Percentiles rank a stretch among this genome's conserved stretches.
Conservation (phyloP, 805 yeast species). For the Suhomyces kilbournensis region DNA sequence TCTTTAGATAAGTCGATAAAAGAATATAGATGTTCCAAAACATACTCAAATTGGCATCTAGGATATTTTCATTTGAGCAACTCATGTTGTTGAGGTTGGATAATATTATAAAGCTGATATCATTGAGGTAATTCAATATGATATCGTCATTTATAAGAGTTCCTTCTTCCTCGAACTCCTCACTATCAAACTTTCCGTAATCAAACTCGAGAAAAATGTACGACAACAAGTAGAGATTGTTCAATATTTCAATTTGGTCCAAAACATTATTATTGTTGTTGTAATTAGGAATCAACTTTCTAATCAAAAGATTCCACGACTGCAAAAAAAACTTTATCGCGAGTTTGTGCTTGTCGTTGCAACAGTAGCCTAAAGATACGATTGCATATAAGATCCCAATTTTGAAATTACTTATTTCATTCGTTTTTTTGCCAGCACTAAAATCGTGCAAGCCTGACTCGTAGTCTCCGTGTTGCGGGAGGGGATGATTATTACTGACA, state of each 20-base stretch:
- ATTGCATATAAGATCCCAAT: slow-evolving; percentile 41
- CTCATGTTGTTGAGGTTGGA: slow-evolving; percentile 26
- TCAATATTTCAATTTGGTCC: slow-evolving; percentile 40
- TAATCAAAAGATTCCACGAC: slow-evolving; percentile 43
- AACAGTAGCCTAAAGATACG: slow-evolving; percentile 42
- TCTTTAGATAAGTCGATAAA: slow-evolving; percentile 40
- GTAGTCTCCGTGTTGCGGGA: slow-evolving; percentile 4
- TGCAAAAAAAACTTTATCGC: slow-evolving; percentile 40
- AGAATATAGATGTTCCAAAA: slow-evolving; percentile 50
- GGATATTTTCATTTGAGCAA: slow-evolving; percentile 24
- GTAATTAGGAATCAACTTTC: slow-evolving; percentile 33
- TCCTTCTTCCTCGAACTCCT: slow-evolving; percentile 8
- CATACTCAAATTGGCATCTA: slow-evolving; percentile 29
- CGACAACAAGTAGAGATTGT: slow-evolving; percentile 44
- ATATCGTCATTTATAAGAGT: slow-evolving; percentile 41
- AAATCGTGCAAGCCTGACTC: not conserved
- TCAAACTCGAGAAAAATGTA: slow-evolving; percentile 42
- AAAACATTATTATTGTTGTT: slow-evolving; percentile 23
- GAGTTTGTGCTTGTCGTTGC: slow-evolving; percentile 24
- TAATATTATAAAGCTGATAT: slow-evolving; percentile 42
- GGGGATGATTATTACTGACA: slow-evolving; percentile 4
- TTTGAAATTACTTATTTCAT: slow-evolving; percentile 31
- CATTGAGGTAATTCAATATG: slow-evolving; percentile 48
- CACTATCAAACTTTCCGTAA: slow-evolving; percentile 17
- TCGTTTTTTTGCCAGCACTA: slow-evolving; percentile 1